Percentiles rank a stretch among this genome's conserved stretches.
Evolutionary conservation across 2,329 filamentous ascomycete genomes (phyloP).

Genomic region (Sporothrix luriei): DNA sequence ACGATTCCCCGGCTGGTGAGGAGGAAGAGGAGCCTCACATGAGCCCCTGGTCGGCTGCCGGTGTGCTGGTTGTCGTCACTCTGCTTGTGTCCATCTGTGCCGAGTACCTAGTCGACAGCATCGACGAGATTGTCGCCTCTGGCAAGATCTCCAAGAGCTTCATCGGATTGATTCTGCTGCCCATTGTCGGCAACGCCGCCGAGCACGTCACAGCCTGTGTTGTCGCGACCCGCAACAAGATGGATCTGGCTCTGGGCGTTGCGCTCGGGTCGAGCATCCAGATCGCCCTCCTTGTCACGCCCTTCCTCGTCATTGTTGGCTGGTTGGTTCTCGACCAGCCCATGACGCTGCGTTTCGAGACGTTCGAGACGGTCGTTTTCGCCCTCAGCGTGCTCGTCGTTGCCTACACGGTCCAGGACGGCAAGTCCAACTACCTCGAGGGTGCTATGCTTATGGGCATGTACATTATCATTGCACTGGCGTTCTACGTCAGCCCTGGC

Average conservation of each 20-base stretch:
- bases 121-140: slow-evolving; percentile 65
- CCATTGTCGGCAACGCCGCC: slow-evolving; percentile 81
- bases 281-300: slow-evolving; percentile 79
- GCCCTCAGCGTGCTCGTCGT: slow-evolving; percentile 75
- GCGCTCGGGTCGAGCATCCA: slow-evolving; percentile 82
- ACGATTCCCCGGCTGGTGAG: slow-evolving; percentile 46
- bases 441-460: slow-evolving; percentile 67
- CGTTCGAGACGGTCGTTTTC: slow-evolving; percentile 76
- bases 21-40: slow-evolving; percentile 54
- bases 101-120: slow-evolving; percentile 75
- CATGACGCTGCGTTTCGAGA: slow-evolving; percentile 81
- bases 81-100: slow-evolving; percentile 76
- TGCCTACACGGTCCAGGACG: slow-evolving; percentile 76
- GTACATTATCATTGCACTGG: slow-evolving; percentile 63
- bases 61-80: slow-evolving; percentile 70
- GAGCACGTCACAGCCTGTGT: slow-evolving; percentile 82
- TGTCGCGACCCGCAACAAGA: slow-evolving; percentile 76
- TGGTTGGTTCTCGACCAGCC: slow-evolving; percentile 72
- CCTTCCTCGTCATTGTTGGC: slow-evolving; percentile 76
- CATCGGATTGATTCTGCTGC: slow-evolving; percentile 76
- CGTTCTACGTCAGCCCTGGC: slow-evolving; percentile 60
- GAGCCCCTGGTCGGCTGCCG: slow-evolving; percentile 63
- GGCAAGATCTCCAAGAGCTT: slow-evolving; percentile 70
- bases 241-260: slow-evolving; percentile 75
- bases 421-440: slow-evolving; percentile 82